These are phyloP conservation scores for Ocimum tenuiflorum DNA, from an alignment of 257 asterid genomes.

Conservation along the genomic window DNA sequence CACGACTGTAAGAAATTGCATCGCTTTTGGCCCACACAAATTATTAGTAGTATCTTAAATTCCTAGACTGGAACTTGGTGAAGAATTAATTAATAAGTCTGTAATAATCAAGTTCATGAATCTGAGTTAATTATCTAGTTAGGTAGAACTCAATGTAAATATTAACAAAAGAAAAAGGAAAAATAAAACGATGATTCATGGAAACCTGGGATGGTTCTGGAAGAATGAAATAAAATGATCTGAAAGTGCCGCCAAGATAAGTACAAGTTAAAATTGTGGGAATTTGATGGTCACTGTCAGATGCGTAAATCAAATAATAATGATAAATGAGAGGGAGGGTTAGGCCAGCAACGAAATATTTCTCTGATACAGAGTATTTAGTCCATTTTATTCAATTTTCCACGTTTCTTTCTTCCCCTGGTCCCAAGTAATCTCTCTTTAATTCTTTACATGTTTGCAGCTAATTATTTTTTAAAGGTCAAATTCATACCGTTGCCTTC, in stretches of 20 bases:
- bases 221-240: neutral
- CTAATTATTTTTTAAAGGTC: conserved; percentile 31
- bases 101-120: conserved; percentile 25
- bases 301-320: neutral
- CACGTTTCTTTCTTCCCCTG: conserved; percentile 23
- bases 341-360: conserved; percentile 40
- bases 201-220: conserved; percentile 5
- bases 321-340: conserved; percentile 20
- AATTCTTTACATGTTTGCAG: neutral
- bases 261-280: conserved; percentile 19
- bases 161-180: neutral
- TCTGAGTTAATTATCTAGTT: conserved; percentile 12
- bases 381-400: conserved; percentile 23
- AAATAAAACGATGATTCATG: neutral
- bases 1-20: neutral
- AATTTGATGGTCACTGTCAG: conserved; percentile 18
- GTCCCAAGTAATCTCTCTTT: neutral
- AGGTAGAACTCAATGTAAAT: neutral
- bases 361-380: conserved; percentile 48
- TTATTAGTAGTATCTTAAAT: neutral
- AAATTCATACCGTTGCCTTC: conserved; percentile 19
- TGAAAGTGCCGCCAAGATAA: conserved; percentile 34
- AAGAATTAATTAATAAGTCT: neutral
- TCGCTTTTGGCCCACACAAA: neutral
- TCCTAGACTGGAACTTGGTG: neutral